phyloP scores from a whole-genome alignment of 2,329 filamentous ascomycete genomes.

The Botryotinia convoluta region DNA sequence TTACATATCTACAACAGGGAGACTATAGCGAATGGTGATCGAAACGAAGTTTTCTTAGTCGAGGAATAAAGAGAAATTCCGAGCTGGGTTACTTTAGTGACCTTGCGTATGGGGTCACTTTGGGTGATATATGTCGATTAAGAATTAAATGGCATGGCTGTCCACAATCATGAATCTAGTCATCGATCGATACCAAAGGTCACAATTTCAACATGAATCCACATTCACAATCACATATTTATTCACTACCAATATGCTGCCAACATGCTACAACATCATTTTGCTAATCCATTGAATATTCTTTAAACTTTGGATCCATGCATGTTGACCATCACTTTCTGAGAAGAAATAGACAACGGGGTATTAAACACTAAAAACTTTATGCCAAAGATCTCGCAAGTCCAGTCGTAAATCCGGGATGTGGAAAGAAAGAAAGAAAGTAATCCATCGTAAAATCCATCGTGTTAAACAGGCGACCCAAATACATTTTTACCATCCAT shows the following conservation, averaged over 20 bases:
- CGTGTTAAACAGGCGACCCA: neutral
- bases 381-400: neutral
- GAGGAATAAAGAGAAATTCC: neutral
- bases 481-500: slow-evolving; percentile 14
- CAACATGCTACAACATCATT: neutral
- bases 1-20: neutral
- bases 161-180: neutral
- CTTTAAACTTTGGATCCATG: neutral
- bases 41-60: neutral
- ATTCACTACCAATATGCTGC: neutral
- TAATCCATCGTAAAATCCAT: slow-evolving; percentile 6
- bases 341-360: neutral
- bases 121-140: neutral
- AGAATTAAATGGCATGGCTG: neutral
- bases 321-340: neutral
- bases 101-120: neutral
- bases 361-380: neutral
- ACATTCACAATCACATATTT: neutral
- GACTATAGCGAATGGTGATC: neutral
- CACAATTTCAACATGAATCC: neutral
- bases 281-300: neutral
- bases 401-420: neutral
- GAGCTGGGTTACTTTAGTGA: neutral
- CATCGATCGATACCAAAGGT: neutral
- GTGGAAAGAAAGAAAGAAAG: neutral